phyloP scores from a whole-genome alignment of 805 yeast genomes.

The Nakazawaea ambrosiae region DNA sequence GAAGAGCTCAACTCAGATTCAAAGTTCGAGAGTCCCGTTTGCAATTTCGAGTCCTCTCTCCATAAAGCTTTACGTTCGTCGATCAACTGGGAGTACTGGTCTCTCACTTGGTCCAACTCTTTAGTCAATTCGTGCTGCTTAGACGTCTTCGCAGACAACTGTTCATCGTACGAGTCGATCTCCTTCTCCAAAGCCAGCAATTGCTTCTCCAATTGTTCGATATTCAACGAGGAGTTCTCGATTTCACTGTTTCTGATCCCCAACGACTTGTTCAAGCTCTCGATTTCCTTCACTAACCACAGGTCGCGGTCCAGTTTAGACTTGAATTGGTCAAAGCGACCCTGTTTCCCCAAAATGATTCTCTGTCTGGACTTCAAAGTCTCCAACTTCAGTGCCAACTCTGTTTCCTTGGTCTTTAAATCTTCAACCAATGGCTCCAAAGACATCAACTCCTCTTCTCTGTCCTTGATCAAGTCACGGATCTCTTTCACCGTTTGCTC shows the following conservation, averaged over 20 bases:
- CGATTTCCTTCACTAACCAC: conserved; percentile 57
- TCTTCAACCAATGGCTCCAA: conserved; percentile 34
- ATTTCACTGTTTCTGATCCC: not conserved
- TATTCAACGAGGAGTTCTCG: not conserved
- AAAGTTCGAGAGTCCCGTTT: conserved; percentile 48
- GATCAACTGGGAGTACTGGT: conserved; percentile 34
- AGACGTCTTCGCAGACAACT: conserved; percentile 28
- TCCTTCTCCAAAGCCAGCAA: conserved; percentile 21
- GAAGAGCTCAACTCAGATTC: conserved; percentile 49
- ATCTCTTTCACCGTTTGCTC: conserved; percentile 18
- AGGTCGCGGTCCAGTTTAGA: conserved; percentile 51
- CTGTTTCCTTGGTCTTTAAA: conserved; percentile 32
- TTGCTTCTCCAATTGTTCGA: conserved; percentile 12
- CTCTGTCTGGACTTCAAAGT: conserved; percentile 47
- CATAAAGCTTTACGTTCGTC: conserved; percentile 70
- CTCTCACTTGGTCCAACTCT: conserved; percentile 27
- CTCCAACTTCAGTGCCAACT: conserved; percentile 30
- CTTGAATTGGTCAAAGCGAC: conserved; percentile 54
- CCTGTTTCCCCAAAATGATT: conserved; percentile 61
- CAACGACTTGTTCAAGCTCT: conserved; percentile 19
- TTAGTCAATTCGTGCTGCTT: conserved; percentile 15
- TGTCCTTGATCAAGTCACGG: conserved; percentile 23
- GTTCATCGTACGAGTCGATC: conserved; percentile 26
- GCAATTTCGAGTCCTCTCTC: conserved; percentile 69
- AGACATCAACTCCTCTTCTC: conserved; percentile 28